Evolutionary conservation across 768 basidiomycete species (phyloP).

Genomic region (Rhizopogon vulgaris): DNA sequence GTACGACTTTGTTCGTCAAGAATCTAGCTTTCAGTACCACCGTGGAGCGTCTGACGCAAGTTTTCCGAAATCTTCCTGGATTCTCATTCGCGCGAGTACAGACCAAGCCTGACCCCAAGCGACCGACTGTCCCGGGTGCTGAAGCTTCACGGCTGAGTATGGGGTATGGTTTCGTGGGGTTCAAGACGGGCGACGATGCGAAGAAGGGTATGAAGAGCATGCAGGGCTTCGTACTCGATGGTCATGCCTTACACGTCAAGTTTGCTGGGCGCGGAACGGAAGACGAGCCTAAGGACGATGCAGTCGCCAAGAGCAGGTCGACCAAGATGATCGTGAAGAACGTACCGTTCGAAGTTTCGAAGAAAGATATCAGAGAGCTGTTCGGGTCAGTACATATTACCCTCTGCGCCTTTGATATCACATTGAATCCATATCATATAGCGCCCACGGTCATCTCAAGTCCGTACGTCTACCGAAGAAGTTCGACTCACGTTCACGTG

Average conservation of each 20-base stretch:
- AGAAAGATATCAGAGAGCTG: conserved; percentile 81
- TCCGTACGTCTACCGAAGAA: conserved; percentile 91
- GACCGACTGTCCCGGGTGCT: conserved; percentile 29
- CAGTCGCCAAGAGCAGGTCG: conserved; percentile 48
- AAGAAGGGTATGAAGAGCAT: conserved; percentile 68
- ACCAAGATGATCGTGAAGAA: conserved; percentile 99
- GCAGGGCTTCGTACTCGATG: conserved; percentile 81
- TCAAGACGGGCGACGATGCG: conserved; percentile 70
- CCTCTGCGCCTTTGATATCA: neutral
- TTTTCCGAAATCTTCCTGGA: conserved; percentile 69
- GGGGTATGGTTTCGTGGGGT: conserved; percentile 97
- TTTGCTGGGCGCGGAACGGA: conserved; percentile 79
- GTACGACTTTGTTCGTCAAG: conserved; percentile 86
- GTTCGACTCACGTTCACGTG: conserved; percentile 82
- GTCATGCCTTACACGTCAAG: conserved; percentile 76
- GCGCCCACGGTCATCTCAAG: conserved; percentile 88
- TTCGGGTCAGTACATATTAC: conserved; percentile 62
- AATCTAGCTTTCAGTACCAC: conserved; percentile 94
- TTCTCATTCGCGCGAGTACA: conserved; percentile 88
- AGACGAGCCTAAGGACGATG: conserved; percentile 36
- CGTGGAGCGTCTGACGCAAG: conserved; percentile 56
- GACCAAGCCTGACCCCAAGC: conserved; percentile 83
- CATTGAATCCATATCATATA: conserved; percentile 22
- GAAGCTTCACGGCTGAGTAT: conserved; percentile 65
- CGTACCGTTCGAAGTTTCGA: conserved; percentile 82